phyloP scores from a whole-genome alignment of 2,329 filamentous ascomycete genomes.

The Achaetomium macrosporum region DNA sequence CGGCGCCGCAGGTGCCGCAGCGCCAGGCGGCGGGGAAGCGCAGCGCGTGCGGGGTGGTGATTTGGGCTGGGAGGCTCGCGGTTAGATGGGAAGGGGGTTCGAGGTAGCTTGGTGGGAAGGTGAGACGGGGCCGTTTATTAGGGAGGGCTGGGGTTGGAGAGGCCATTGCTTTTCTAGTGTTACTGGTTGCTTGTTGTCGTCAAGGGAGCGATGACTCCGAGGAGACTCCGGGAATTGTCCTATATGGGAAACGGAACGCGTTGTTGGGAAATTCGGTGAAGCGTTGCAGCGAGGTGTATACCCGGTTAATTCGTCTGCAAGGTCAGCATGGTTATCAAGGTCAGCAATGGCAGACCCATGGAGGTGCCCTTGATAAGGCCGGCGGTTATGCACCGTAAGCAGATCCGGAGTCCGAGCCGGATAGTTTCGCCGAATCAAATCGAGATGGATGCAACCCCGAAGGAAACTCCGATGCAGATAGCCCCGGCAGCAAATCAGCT shows the following conservation, averaged over 20 bases:
- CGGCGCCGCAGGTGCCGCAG: constrained; percentile 22
- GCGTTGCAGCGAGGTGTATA: too few species aligned
- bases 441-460: background rate
- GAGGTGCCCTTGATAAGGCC: background rate
- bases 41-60: constrained; percentile 9
- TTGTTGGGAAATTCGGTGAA: too few species aligned
- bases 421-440: background rate
- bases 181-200: too few species aligned
- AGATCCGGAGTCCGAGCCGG: constrained; percentile 7
- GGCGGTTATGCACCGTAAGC: background rate
- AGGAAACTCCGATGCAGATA: background rate
- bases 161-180: background rate
- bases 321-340: too few species aligned
- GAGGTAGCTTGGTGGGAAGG: background rate
- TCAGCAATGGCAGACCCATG: too few species aligned
- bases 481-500: background rate
- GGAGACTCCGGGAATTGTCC: too few species aligned
- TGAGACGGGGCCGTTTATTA: background rate
- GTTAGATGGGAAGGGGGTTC: background rate
- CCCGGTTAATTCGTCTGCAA: too few species aligned
- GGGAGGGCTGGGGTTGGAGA: background rate
- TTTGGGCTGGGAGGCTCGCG: background rate
- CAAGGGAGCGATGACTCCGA: too few species aligned
- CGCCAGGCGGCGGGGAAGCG: constrained; percentile 24
- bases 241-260: too few species aligned